These are phyloP conservation scores for Phalaenopsis hybrid DNA, from an alignment of 116 monocot species.

Conservation along the genomic window DNA sequence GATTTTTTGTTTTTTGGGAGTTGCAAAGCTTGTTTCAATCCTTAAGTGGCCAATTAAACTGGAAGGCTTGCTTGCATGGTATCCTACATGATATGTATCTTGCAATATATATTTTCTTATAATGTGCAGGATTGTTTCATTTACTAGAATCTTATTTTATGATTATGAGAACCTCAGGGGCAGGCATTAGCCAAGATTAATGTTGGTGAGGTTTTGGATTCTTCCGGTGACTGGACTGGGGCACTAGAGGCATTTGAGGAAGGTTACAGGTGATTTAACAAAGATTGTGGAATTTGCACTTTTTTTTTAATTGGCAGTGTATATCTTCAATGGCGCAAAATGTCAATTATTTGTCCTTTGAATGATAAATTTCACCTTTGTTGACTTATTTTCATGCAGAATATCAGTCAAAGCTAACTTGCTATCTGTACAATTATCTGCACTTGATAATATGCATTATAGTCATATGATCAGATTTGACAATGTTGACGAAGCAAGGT, in stretches of 20 bases:
- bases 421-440: constrained; percentile 54
- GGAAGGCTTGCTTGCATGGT: not conserved
- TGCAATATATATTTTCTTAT: not conserved
- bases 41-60: not conserved
- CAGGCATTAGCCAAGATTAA: constrained; percentile 94
- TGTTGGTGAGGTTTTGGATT: constrained; percentile 78
- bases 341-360: not conserved
- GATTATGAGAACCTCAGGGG: constrained; percentile 45
- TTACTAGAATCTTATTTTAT: not conserved
- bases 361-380: not conserved
- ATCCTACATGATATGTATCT: not conserved
- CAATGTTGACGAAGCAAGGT: constrained; percentile 84
- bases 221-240: constrained; percentile 81
- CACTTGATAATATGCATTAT: constrained; percentile 96
- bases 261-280: constrained; percentile 61
- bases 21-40: not conserved
- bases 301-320: not conserved
- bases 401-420: constrained; percentile 65
- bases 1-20: not conserved
- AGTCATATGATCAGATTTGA: constrained; percentile 99
- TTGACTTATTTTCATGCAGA: constrained; percentile 30
- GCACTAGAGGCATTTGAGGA: constrained; percentile 84
- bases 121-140: not conserved
- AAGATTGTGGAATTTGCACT: not conserved
- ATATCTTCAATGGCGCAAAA: not conserved